Evolutionary conservation across 352 stramenopile genomes (phyloP), one percentile per base, ranked within the genome.

Genomic region (Paralagenidium karlingii): DNA sequence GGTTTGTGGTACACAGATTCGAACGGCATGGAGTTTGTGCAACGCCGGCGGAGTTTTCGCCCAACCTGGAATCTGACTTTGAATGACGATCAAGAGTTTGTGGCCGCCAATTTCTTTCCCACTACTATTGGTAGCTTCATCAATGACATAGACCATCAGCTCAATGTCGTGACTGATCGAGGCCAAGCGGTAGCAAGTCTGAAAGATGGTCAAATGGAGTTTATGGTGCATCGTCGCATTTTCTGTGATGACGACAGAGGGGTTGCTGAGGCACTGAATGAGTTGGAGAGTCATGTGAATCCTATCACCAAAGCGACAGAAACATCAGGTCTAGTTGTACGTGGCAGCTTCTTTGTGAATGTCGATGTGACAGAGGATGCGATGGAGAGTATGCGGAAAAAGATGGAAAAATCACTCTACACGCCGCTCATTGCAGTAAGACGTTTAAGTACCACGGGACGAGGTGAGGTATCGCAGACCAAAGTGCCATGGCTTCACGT

Each of bases 101-200:
- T 98, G 27, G 77, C 94, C 10, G 91, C 86, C 28, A 99, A 98
- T 58, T 99, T 97, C 64, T 97, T 97, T 48, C 95, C 95, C 1
- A 86, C 98, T 13, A 98, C 87, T 39, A 82, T 89, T 7, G 84
- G 84, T 12, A 81, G 86, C 7, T 98, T 92, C 48, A 66, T 99
- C 44, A 82, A 97, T 55, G 84, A 96, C 45, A 47, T 68, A 12
- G 67, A 76, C 18, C 37, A 52, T 11, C 71, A 95, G 43, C 55
- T 98, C 13, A 85, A 78, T 21, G 47, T 98, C 16, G 56, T 96
- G 24, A 94, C 79, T 5, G 94, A 98, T 51, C 73, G 90, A 8
- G 87, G 90, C 0, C 90, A 98, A 55, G 95, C 91, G 27, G 79
- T 64, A 27, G 71, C 79, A 20, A 98, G 89, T 45, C 57, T 98